A percentile compares a stretch with the other conserved stretches of the same genome.
phyloP scores from a whole-genome alignment of 2,329 filamentous ascomycete genomes.

The Stemphylium vesicarium region DNA sequence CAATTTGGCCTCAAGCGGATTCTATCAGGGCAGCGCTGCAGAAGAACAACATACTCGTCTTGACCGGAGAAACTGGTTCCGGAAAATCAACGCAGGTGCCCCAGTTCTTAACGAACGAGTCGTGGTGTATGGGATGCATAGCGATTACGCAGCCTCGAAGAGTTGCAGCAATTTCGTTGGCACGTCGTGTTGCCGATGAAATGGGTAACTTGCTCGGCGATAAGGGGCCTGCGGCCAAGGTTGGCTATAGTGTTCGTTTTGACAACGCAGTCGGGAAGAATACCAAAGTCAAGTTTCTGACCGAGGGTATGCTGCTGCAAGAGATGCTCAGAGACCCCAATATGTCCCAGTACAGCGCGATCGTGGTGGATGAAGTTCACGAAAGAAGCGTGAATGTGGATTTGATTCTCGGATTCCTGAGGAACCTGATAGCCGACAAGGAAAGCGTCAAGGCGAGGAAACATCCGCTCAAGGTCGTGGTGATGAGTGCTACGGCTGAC shows the following conservation, averaged over 20 bases:
- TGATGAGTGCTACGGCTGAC: constrained; percentile 98
- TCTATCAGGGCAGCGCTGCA: constrained; percentile 70
- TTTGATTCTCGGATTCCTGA: constrained; percentile 85
- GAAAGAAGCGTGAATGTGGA: constrained; percentile 96
- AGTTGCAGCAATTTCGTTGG: constrained; percentile 91
- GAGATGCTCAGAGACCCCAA: constrained; percentile 87
- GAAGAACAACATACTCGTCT: constrained; percentile 75
- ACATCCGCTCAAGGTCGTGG: constrained; percentile 78
- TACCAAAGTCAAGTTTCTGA: constrained; percentile 91
- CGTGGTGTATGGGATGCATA: constrained; percentile 80
- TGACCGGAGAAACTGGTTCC: constrained; percentile 93
- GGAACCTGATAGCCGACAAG: constrained; percentile 71
- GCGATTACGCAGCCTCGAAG: constrained; percentile 93
- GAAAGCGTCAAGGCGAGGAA: constrained; percentile 69
- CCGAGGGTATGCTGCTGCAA: constrained; percentile 94
- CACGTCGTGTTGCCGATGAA: constrained; percentile 85
- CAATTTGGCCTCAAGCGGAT: constrained; percentile 77
- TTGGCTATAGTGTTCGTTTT: constrained; percentile 95
- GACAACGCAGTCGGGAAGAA: constrained; percentile 83
- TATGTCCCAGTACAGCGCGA: constrained; percentile 82
- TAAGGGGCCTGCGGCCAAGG: constrained; percentile 65
- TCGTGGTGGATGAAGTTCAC: constrained; percentile 96
- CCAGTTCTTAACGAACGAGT: constrained; percentile 80
- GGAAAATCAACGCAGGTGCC: constrained; percentile 97
- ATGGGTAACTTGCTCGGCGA: constrained; percentile 70